Evolutionary conservation across 1,139 yeast genomes (phyloP).

Genomic region (Blastobotrys persicus): DNA sequence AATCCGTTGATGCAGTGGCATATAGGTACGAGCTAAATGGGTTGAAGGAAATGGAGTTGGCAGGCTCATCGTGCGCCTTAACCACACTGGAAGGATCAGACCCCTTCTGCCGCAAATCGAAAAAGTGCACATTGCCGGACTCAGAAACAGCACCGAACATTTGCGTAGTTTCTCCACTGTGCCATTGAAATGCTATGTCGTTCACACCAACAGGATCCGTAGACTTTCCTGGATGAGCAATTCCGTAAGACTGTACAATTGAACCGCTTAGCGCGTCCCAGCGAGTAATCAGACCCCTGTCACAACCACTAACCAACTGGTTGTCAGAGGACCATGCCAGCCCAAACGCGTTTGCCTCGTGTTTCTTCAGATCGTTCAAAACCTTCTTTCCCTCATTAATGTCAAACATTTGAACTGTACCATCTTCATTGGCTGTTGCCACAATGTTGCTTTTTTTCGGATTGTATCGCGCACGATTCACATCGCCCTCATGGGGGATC

Average conservation of each 20-base stretch:
- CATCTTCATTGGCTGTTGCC: constrained; percentile 77
- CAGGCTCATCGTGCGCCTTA: constrained; percentile 44
- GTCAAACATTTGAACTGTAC: constrained; percentile 69
- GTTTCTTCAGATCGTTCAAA: constrained; percentile 48
- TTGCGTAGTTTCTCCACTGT: constrained; percentile 34
- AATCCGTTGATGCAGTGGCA: constrained; percentile 69
- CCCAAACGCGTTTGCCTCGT: constrained; percentile 65
- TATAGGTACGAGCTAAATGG: constrained; percentile 52
- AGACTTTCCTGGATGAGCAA: constrained; percentile 1
- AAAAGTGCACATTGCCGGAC: constrained; percentile 64
- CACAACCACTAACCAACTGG: constrained; percentile 59
- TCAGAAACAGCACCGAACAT: constrained; percentile 75
- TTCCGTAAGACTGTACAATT: not conserved
- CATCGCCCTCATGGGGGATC: constrained; percentile 40
- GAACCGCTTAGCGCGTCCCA: constrained; percentile 50
- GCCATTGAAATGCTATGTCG: constrained; percentile 14
- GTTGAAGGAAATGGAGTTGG: constrained; percentile 67
- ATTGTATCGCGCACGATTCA: constrained; percentile 79
- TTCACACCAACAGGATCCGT: constrained; percentile 16
- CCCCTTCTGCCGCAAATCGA: constrained; percentile 53
- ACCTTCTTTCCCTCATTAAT: constrained; percentile 34
- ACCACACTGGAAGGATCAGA: constrained; percentile 21
- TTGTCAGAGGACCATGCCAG: constrained; percentile 58
- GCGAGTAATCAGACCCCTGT: constrained; percentile 62
- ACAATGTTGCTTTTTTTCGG: constrained; percentile 67